Evolutionary conservation across 2,329 filamentous ascomycete species (phyloP).

Genomic region (Penicillium frequentans): DNA sequence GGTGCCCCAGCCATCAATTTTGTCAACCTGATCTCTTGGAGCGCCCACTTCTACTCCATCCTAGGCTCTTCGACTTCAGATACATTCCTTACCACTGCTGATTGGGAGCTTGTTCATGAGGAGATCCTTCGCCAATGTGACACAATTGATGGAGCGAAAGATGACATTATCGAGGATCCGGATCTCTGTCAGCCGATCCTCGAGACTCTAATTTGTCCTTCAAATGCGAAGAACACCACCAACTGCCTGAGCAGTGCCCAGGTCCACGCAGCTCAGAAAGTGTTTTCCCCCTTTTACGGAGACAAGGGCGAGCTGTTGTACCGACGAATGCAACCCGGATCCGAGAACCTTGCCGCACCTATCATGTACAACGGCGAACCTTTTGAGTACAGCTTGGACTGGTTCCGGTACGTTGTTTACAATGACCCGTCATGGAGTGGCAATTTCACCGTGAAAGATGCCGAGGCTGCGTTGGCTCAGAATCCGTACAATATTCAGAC

Average conservation of each 20-base stretch:
- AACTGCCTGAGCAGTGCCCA: constrained; percentile 33
- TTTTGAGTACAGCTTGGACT: constrained; percentile 41
- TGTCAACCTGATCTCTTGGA: constrained; percentile 46
- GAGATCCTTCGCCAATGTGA: constrained; percentile 40
- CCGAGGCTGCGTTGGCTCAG: constrained; percentile 34
- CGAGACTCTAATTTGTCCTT: constrained; percentile 32
- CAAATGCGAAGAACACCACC: constrained; percentile 14
- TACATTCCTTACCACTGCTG: constrained; percentile 27
- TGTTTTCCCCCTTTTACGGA: constrained; percentile 35
- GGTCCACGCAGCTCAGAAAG: constrained; percentile 28
- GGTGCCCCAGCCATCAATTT: constrained; percentile 47
- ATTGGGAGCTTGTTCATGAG: constrained; percentile 34
- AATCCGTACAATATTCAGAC: constrained; percentile 54
- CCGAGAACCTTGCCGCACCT: constrained; percentile 25
- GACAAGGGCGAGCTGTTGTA: constrained; percentile 32
- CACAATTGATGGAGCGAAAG: constrained; percentile 30
- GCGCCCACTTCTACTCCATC: constrained; percentile 43
- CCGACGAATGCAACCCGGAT: constrained; percentile 38
- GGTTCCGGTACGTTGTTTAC: constrained; percentile 48
- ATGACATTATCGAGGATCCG: constrained; percentile 41
- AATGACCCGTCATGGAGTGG: constrained; percentile 41
- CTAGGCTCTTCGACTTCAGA: constrained; percentile 38
- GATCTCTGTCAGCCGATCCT: constrained; percentile 35
- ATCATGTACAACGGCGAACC: constrained; percentile 39
- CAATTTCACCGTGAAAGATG: constrained; percentile 40